Percentiles rank a stretch among this genome's conserved stretches.
Evolutionary conservation across 345 rosid genomes (phyloP).

Genomic region (Rhodamnia argentea): DNA sequence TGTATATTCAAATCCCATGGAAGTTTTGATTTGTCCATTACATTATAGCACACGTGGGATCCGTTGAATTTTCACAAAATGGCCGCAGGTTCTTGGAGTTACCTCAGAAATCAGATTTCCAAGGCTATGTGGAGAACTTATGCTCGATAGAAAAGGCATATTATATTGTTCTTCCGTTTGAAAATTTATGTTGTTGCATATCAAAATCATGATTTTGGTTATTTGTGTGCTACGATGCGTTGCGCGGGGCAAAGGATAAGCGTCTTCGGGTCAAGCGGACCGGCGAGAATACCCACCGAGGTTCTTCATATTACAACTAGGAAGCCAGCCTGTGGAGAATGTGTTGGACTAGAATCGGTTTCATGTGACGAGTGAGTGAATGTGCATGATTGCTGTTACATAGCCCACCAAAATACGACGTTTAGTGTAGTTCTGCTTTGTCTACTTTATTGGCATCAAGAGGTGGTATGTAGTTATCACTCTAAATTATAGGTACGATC

Average conservation of each 20-base stretch:
- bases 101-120: not conserved
- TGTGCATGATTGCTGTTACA: not conserved
- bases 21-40: not conserved
- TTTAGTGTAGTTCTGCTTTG: not conserved
- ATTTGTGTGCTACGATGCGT: constrained; percentile 7
- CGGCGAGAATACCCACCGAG: constrained; percentile 10
- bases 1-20: not conserved
- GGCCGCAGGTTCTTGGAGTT: not conserved
- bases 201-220: not conserved
- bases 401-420: not conserved
- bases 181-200: not conserved
- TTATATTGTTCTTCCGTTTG: not conserved
- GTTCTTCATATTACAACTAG: constrained; percentile 13
- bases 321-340: constrained; percentile 17
- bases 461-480: not conserved
- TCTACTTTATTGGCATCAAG: not conserved
- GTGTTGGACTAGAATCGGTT: not conserved
- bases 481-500: not conserved
- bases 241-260: constrained; percentile 12
- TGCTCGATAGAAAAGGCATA: not conserved
- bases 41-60: not conserved
- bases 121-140: not conserved
- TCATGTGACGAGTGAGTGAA: not conserved
- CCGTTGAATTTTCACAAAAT: not conserved
- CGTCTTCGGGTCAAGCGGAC: constrained; percentile 8